Base-by-base conservation (phyloP, 75 land plant genomes). In the Sequoia sempervirens region DNA sequence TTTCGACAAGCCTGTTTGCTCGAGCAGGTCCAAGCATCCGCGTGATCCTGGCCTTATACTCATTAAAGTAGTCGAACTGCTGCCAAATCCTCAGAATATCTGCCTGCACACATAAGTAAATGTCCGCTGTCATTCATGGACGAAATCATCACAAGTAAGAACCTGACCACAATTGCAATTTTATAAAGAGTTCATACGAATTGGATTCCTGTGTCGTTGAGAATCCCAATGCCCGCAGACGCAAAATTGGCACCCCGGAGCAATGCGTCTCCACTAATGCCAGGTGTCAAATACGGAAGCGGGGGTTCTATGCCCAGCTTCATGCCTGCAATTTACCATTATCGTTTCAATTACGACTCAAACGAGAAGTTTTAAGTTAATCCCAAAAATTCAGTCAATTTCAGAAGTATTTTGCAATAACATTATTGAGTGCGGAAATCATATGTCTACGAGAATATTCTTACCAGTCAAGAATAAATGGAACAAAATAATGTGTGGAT, bases 241-340 rank as follows among this genome's bases (percentile, higher is more conserved):
- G 92, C 92, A 64, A 91, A 89, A 75, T 91, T 91, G 46, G 88
- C 92, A 50, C 92, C 92, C 4, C 46, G 41, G 13, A 89, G 90
- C 43, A 91, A 82, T 81, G 36, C 75, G 45, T 82, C 83, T 18
- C 89, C 89, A 0, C 36, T 84, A 17, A 81, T 79, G 1, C 70
- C 50, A 52, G 89, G 89, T 41, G 75, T 81, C 53, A 88, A 61
- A 82, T 88, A 88, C 2, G 89, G 89, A 69, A 88, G 41, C 64
- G 82, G 38, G 5, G 85, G 6, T 26, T 83, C 81, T 23, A 20
- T 79, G 15, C 89, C 87, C n/a, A 88, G 30, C 47, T 61, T 69
- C 75, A 81, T 82, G 80, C 89, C 89, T 88, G 41, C 26, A 17
- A 28, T 46, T 23, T 20, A 47, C 46, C 15, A 50, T 14, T 34